Evolutionary conservation across 192 early-diverging fungal genomes (phyloP), one percentile per base, ranked within the genome.

Genomic region (Rhizophlyctis rosea): DNA sequence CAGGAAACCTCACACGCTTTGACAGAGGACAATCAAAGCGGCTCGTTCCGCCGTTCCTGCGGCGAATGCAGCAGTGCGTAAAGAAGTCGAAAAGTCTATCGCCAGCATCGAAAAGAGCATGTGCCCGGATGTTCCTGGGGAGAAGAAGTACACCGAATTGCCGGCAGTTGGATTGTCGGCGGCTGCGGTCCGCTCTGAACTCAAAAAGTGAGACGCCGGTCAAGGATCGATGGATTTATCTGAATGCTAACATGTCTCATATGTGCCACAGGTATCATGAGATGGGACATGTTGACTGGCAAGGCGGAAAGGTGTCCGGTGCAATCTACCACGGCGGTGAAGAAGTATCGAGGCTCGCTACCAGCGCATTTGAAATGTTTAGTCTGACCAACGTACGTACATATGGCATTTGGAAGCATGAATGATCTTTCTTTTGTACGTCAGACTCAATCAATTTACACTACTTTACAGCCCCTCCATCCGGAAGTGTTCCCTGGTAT

Each of bases 401-500:
- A 27, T n/a, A 31, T 18, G 5, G 56, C 39, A 57, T 4, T 5
- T 30, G 57, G 29, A 9, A 14, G 21, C 62, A 33, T 34, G 13
- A n/a, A 34, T 39, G 24, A 36, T 61, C 61, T 18, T 14, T 49
- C 31, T 28, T 69, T 4, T 4, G 9, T 29, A 9, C 16, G 13
- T 56, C 31, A 16, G 4, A 25, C 25, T 59, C 5, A 14, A 63
- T 4, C 29, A 11, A 5, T 5, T 34, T 9, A 64, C 60, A 13
- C 7, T 52, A 9, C 9, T 23, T 14, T 9, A 23, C 31, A 78
- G 67, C 94, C 94, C 9, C 81, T 98, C 47, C 96, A 98, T 62
- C 93, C 96, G 2, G 93, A 93, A 49, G 82, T 96, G 50, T 98
- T 96, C 79, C 94, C 94, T 1, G 93, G 92, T 28, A 74, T 94